Evolutionary conservation across 2,329 filamentous ascomycete species (phyloP).

Genomic region (Fusarium sp.): DNA sequence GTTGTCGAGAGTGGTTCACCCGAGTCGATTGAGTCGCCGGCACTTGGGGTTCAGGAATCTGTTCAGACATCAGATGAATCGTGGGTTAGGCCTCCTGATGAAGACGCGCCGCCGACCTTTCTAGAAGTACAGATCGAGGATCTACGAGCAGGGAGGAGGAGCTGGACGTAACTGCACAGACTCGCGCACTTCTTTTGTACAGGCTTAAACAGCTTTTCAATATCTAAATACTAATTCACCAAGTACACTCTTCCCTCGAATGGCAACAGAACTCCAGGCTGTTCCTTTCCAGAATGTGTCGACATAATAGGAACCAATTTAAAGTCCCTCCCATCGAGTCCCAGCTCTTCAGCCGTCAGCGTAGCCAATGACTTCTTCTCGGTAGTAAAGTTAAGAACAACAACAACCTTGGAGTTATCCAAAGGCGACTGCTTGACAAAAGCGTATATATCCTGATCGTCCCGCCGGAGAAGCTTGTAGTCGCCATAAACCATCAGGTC

Average conservation of each 20-base stretch:
- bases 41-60: too few relatives aligned
- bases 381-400: conserved; percentile 53
- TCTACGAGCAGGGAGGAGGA: too few relatives aligned
- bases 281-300: conserved; percentile 43
- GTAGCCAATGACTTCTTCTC: conserved; percentile 47
- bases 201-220: too few relatives aligned
- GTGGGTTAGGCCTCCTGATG: too few relatives aligned
- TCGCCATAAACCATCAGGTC: conserved; percentile 55
- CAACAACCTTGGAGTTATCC: conserved; percentile 44
- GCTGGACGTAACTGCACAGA: too few relatives aligned
- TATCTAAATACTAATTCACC: conserved; percentile 20
- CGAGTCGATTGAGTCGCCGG: too few relatives aligned
- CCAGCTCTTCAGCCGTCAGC: conserved; percentile 45
- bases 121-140: too few relatives aligned
- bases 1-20: too few relatives aligned
- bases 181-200: too few relatives aligned
- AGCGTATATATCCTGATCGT: conserved; percentile 46
- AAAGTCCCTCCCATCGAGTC: conserved; percentile 15
- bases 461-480: conserved; percentile 46
- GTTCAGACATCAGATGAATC: too few relatives aligned
- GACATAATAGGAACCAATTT: conserved; percentile 50
- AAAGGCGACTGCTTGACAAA: conserved; percentile 52
- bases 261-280: conserved; percentile 34
- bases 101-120: too few relatives aligned
- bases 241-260: conserved; percentile 53